These are phyloP conservation scores for Tolypocladium paradoxum DNA, from an alignment of 2,329 filamentous ascomycete genomes.

Conservation along the genomic window DNA sequence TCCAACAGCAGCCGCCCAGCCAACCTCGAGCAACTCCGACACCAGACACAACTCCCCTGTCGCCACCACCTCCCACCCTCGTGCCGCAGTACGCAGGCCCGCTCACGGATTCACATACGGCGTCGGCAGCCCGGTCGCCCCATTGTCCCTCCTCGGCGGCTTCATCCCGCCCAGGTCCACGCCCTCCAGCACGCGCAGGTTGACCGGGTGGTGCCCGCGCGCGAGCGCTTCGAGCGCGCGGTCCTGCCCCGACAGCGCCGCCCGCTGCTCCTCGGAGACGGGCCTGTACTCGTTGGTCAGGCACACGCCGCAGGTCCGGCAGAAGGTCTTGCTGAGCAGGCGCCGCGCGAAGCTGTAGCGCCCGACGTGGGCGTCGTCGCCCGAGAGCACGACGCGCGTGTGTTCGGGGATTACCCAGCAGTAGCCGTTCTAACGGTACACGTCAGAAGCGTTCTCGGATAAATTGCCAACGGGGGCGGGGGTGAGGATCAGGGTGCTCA, in stretches of 20 bases:
- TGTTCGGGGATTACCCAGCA: constrained; percentile 33
- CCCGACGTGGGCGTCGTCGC: constrained; percentile 23
- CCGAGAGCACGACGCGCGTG: constrained; percentile 30
- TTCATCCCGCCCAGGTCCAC: constrained; percentile 21
- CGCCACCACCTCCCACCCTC: no score
- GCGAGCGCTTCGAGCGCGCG: constrained; percentile 9
- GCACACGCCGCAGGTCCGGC: constrained; percentile 35
- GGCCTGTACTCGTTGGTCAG: constrained; percentile 21
- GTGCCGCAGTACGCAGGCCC: no score
- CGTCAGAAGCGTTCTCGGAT: background rate
- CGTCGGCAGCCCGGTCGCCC: constrained; percentile 14
- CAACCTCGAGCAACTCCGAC: background rate
- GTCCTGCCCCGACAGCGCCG: constrained; percentile 16
- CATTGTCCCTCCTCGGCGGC: constrained; percentile 11
- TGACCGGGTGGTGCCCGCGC: constrained; percentile 19
- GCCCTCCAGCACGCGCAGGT: constrained; percentile 26
- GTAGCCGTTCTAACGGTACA: constrained; percentile 24
- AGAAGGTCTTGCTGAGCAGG: constrained; percentile 32
- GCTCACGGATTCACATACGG: constrained; percentile 30
- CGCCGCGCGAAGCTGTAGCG: constrained; percentile 24
- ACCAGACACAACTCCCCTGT: background rate
- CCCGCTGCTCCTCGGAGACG: constrained; percentile 24
- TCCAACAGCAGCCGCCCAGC: background rate
- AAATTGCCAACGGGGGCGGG: no score
- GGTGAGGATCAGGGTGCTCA: constrained; percentile 10